Conservation (phyloP, 129 eudicot species). For the Lactuca saligna region DNA sequence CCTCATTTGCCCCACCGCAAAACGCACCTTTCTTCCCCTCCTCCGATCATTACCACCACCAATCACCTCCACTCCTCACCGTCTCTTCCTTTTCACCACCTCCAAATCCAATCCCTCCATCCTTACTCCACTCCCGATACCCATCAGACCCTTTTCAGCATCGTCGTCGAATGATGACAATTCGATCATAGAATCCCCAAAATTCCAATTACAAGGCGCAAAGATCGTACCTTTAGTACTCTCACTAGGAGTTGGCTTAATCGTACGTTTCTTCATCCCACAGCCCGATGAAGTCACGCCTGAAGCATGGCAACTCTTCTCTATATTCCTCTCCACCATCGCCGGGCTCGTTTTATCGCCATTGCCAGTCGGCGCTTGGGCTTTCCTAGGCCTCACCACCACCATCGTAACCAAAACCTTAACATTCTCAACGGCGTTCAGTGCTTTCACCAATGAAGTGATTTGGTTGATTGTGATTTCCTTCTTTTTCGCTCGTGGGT, state of each 20-base stretch:
- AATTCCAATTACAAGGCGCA: constrained; percentile 39
- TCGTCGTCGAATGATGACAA: constrained; percentile 31
- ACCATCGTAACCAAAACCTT: constrained; percentile 58
- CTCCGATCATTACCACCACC: constrained; percentile 30
- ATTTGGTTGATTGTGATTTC: constrained; percentile 90
- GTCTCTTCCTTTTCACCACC: constrained; percentile 16
- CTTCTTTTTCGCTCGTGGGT: constrained; percentile 82
- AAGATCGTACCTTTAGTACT: constrained; percentile 50
- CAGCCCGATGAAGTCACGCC: constrained; percentile 55
- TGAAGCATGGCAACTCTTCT: constrained; percentile 80
- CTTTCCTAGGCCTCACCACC: constrained; percentile 64
- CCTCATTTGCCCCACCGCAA: constrained; percentile 5
- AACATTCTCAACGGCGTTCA: constrained; percentile 54
- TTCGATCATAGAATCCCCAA: constrained; percentile 22
- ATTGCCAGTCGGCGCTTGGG: constrained; percentile 94
- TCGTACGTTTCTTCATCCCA: constrained; percentile 56
- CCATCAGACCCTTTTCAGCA: constrained; percentile 17
- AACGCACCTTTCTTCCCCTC: constrained; percentile 15
- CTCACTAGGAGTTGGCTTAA: constrained; percentile 55
- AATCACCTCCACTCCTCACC: constrained; percentile 5
- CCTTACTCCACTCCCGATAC: constrained; percentile 27
- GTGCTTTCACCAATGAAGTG: constrained; percentile 67
- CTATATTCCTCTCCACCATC: constrained; percentile 77
- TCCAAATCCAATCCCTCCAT: constrained; percentile 18
- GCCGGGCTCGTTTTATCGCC: constrained; percentile 77